Base-by-base conservation (phyloP, 495 filamentous ascomycete species). In the Neurospora sp. region DNA sequence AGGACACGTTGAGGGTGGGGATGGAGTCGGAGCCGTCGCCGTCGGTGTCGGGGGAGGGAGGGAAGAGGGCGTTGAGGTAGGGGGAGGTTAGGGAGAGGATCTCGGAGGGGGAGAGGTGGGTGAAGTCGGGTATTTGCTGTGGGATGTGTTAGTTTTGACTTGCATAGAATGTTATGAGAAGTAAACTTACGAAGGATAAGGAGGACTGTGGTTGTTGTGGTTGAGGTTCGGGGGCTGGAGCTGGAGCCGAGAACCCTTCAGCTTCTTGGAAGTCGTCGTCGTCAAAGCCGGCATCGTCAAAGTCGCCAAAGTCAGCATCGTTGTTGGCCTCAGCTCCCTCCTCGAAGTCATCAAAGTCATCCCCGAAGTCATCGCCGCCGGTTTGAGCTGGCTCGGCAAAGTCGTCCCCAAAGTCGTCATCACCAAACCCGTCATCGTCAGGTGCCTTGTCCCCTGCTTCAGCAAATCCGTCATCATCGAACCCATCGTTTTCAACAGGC, bases 281-380 rank as follows among this genome's bases (percentile, higher is more conserved):
- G 12, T 62, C 48, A 59, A 59, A 59, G 5, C 48, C 48, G 48
- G 48, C 48, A 31, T 59, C 23, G 46, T 79, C 78, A 66, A 79
- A 79, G 31, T 72, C 76, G 78, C 92, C 93, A 84, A 98, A 98
- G 81, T 97, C 94, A 70, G 90, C 93, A 86, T 95, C 95, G 81
- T 96, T 94, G 74, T 86, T 89, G 75, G 89, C 88, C 71, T 90
- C 89, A 71, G 87, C 88, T 48, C 91, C 92, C 79, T 93, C 94
- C 79, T 94, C 94, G 79, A 98, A 98, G 77, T 98, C 94, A 82
- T 98, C 96, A 88, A 98, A 97, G 74, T 97, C 94, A 78, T 96
- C 94, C 73, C 92, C 92, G 83, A 91, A 91, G 23, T 84, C 90
- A 75, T 87, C 87, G 31, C 81, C 87, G 74, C 83, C 84, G 37